Base-by-base conservation (phyloP, 139 green algal genomes). In the Tetradesmus lagerheimii region DNA sequence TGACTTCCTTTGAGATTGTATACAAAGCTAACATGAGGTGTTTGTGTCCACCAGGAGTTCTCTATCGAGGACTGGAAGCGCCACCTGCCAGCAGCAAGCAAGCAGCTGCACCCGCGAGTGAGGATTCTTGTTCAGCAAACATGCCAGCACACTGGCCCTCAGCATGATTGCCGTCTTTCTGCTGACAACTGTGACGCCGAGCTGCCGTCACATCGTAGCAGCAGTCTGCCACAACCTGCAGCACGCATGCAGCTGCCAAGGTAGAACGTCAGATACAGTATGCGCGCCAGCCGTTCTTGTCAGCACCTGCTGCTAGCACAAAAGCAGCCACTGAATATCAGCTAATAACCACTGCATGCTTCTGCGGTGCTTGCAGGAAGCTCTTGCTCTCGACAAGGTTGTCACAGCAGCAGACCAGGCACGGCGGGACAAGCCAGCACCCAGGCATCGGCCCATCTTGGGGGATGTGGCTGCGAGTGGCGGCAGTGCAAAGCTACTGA, bases 1-100 rank as follows among this genome's bases (percentile, higher is more conserved):
- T 37, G 25, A 20, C 15, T 37, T 1, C 66, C 25, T 14, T 76
- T 11, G 35, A 11, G 29, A 31, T 12, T 9, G 1, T 37, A 11
- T 71, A 71, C 18, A 71, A 71, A n/a, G n/a, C 57, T 0, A 71
- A 27, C 25, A 4, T 71, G 57, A 20, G n/a, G 57, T 27, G 1
- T 37, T 16, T 45, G 18, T 0, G 37, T 53, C 4, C 38, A 62
- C 27, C 34, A 89, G 83, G 83, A 89, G 83, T 43, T 89, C 35
- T 81, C 62, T 12, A 89, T 89, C 64, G 83, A 57, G 35, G 85
- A 89, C 67, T 89, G 85, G 85, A 81, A 83, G 67, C 76, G 67
- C 29, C 64, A 67, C n/a, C n/a, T 89, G 8, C 37, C 37, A 83
- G 34, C 77, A 53, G 66, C 38, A 67, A 25, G 37, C 38, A 31